Evolutionary conservation across 306 rosid species (phyloP).

Genomic region (Spatholobus suberectus): DNA sequence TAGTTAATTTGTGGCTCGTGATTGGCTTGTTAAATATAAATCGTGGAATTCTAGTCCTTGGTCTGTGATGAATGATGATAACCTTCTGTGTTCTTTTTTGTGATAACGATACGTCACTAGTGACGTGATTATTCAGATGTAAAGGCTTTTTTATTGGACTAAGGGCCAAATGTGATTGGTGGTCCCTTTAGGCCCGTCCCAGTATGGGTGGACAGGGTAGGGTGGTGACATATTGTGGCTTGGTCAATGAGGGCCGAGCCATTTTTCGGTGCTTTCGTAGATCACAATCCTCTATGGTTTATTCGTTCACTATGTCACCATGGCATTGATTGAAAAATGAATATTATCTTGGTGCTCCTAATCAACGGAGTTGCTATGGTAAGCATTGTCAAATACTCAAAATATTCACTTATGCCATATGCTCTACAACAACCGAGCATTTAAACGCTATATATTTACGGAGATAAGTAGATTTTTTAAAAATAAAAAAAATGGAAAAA

Average conservation of each 20-base stretch:
- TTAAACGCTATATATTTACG: background rate
- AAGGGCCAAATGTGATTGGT: slow-evolving; percentile 20
- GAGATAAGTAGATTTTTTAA: background rate
- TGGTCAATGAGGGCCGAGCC: background rate
- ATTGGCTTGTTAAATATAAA: background rate
- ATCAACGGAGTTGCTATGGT: background rate
- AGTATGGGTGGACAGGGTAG: background rate
- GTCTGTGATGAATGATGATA: background rate
- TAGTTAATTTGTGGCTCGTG: background rate
- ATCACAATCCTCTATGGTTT: too few relatives aligned
- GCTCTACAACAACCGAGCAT: background rate
- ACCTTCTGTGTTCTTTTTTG: background rate
- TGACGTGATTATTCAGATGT: background rate
- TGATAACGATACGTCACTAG: background rate
- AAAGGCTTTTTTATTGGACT: background rate
- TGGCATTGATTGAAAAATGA: background rate
- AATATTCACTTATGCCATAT: background rate
- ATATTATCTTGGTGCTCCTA: background rate
- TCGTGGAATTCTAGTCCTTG: slow-evolving; percentile 3
- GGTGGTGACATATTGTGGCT: background rate
- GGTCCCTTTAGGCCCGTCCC: slow-evolving; percentile 31
- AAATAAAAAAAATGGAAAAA: background rate
- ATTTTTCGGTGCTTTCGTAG: too few relatives aligned
- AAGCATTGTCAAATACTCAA: background rate
- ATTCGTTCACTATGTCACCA: background rate